Conservation (phyloP, 805 yeast species). For the Spathaspora sp. region DNA sequence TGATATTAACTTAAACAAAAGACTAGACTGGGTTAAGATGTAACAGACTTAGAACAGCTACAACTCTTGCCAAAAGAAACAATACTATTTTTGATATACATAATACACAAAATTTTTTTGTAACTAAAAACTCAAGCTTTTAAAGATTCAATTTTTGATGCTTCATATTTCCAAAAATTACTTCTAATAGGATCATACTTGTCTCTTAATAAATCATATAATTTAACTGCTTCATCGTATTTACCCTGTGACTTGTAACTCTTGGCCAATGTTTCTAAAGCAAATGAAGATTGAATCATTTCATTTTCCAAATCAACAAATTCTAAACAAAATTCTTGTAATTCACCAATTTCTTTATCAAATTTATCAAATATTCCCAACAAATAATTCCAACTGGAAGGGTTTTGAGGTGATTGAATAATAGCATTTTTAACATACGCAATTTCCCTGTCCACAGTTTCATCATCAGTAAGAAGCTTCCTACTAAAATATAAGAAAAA, state of each 20-base stretch:
- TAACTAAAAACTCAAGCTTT: slow-evolving; percentile 1
- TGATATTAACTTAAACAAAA: too few relatives aligned
- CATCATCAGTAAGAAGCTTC: slow-evolving; percentile 11
- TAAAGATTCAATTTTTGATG: slow-evolving; percentile 5
- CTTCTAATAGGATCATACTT: slow-evolving; percentile 60
- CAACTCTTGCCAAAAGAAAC: too few relatives aligned
- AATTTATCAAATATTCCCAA: slow-evolving; percentile 46
- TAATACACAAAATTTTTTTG: too few relatives aligned
- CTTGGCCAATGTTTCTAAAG: slow-evolving; percentile 59
- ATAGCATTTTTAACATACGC: slow-evolving; percentile 50
- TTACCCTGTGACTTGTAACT: slow-evolving; percentile 36
- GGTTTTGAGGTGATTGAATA: slow-evolving; percentile 68
- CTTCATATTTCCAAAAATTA: slow-evolving; percentile 58
- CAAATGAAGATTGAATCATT: slow-evolving; percentile 49
- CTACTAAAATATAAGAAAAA: slow-evolving; percentile 47
- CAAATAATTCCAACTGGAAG: slow-evolving; percentile 83
- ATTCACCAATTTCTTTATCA: slow-evolving; percentile 24
- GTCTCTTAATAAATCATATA: slow-evolving; percentile 49
- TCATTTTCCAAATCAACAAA: slow-evolving; percentile 32
- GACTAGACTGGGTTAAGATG: too few relatives aligned
- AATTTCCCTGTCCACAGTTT: slow-evolving; percentile 44
- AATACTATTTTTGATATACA: too few relatives aligned
- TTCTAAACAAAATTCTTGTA: slow-evolving; percentile 43
- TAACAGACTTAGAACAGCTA: too few relatives aligned
- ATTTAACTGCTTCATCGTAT: slow-evolving; percentile 30